These are phyloP conservation scores for Sporobolomyces phaffii DNA, from an alignment of 768 basidiomycete genomes.

Conservation along the genomic window DNA sequence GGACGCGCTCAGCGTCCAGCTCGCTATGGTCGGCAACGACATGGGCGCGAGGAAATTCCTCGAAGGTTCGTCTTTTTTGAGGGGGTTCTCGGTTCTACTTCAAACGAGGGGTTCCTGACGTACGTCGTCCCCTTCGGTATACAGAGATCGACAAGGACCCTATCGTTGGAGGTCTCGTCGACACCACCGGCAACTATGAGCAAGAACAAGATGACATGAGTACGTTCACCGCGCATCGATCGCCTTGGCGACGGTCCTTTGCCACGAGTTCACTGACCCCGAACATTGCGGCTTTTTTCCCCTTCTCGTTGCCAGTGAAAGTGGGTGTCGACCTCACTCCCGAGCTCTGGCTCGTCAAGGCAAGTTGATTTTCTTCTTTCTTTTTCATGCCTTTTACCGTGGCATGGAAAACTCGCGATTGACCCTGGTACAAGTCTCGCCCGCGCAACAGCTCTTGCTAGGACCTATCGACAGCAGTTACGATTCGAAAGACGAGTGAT, in stretches of 20 bases:
- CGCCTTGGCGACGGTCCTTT: too few species aligned
- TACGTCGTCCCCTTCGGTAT: too few species aligned
- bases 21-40: conserved; percentile 29
- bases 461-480: background rate
- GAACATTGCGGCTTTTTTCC: too few species aligned
- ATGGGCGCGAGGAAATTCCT: conserved; percentile 46
- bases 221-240: too few species aligned
- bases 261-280: too few species aligned
- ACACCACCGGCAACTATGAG: conserved; percentile 38
- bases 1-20: conserved; percentile 46
- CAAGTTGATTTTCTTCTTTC: conserved; percentile 18
- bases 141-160: conserved; percentile 47
- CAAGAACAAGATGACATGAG: conserved; percentile 22
- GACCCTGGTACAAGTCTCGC: background rate
- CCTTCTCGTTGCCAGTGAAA: too few species aligned
- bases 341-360: conserved; percentile 47
- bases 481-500: conserved; percentile 12
- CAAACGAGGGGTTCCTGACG: too few species aligned
- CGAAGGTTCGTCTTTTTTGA: conserved; percentile 24
- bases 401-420: too few species aligned
- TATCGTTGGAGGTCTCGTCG: conserved; percentile 47
- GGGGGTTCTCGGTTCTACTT: too few species aligned
- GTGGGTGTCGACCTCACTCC: conserved; percentile 43
- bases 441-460: background rate
- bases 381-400: too few species aligned